These are phyloP conservation scores for Colletotrichum caudatum DNA, from an alignment of 2,329 filamentous ascomycete genomes.

Conservation along the genomic window DNA sequence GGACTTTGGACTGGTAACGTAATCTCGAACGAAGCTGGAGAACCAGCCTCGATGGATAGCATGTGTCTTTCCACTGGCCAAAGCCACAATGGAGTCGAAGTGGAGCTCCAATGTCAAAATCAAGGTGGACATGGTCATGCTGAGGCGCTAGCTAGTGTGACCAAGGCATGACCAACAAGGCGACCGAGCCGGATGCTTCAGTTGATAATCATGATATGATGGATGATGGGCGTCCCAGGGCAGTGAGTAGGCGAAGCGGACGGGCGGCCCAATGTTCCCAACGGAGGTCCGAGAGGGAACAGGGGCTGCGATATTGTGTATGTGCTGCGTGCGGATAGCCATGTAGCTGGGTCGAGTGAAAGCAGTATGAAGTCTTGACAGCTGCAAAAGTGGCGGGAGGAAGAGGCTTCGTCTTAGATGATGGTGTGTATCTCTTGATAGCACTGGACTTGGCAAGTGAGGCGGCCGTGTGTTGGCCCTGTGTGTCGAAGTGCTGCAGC, in stretches of 20 bases:
- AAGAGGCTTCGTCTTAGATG: slow-evolving; percentile 6
- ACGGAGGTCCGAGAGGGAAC: slow-evolving; percentile 41
- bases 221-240: slow-evolving; percentile 8
- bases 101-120: neutral
- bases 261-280: slow-evolving; percentile 5
- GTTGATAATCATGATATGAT: slow-evolving; percentile 14
- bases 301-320: slow-evolving; percentile 32
- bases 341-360: slow-evolving; percentile 15
- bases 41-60: neutral
- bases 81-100: neutral
- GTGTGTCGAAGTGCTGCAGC: slow-evolving; percentile 17
- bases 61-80: neutral
- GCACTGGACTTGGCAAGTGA: slow-evolving; percentile 2
- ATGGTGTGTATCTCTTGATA: slow-evolving; percentile 15
- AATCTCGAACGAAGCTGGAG: neutral
- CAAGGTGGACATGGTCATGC: slow-evolving; percentile 4
- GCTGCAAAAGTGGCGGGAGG: slow-evolving; percentile 19
- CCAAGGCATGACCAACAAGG: slow-evolving; percentile 1
- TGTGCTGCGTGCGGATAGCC: slow-evolving; percentile 10
- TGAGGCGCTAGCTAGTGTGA: neutral
- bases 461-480: slow-evolving; percentile 22
- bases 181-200: slow-evolving; percentile 12
- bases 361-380: slow-evolving; percentile 31
- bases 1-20: neutral
- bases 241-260: slow-evolving; percentile 6